These are phyloP conservation scores for Trichosporon faecale DNA, from an alignment of 1,284 basidiomycete species.

Conservation along the genomic window DNA sequence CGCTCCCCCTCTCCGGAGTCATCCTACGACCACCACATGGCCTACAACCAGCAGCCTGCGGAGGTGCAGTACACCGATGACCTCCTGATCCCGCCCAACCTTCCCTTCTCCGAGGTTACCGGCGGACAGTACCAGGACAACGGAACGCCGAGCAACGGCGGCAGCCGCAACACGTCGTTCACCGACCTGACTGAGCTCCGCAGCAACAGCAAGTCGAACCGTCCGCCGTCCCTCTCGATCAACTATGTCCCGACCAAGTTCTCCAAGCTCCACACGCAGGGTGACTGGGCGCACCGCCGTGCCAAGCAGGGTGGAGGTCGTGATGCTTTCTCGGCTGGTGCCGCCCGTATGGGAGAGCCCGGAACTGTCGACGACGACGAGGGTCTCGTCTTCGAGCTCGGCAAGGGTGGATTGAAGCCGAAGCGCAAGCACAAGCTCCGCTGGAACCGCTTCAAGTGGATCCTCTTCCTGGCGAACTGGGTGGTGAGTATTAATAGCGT, in stretches of 20 bases:
- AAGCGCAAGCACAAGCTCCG: slow-evolving; percentile 56
- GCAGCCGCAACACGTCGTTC: slow-evolving; percentile 28
- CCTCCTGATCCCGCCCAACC: slow-evolving; percentile 33
- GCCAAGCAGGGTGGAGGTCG: slow-evolving; percentile 61
- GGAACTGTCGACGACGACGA: slow-evolving; percentile 61
- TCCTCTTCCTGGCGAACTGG: slow-evolving; percentile 59
- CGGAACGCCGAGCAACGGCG: slow-evolving; percentile 12
- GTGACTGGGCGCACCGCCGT: slow-evolving; percentile 50
- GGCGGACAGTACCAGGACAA: slow-evolving; percentile 19
- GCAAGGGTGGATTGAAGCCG: slow-evolving; percentile 50
- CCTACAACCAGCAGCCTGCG: slow-evolving; percentile 19
- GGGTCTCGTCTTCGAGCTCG: slow-evolving; percentile 53
- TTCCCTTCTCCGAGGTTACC: slow-evolving; percentile 33
- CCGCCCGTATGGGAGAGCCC: slow-evolving; percentile 55
- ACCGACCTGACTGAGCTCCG: slow-evolving; percentile 26
- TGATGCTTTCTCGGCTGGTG: slow-evolving; percentile 58
- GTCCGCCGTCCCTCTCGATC: slow-evolving; percentile 54
- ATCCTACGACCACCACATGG: slow-evolving; percentile 22
- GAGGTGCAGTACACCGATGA: slow-evolving; percentile 32
- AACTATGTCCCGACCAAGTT: slow-evolving; percentile 68
- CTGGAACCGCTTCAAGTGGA: slow-evolving; percentile 71
- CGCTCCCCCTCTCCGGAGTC: slow-evolving; percentile 16
- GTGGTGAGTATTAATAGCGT: slow-evolving; percentile 53
- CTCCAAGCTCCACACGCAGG: slow-evolving; percentile 55
- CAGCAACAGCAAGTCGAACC: slow-evolving; percentile 23